Conservation (phyloP, 176 grass and related monocot genomes). For the Panicum miliaceum region DNA sequence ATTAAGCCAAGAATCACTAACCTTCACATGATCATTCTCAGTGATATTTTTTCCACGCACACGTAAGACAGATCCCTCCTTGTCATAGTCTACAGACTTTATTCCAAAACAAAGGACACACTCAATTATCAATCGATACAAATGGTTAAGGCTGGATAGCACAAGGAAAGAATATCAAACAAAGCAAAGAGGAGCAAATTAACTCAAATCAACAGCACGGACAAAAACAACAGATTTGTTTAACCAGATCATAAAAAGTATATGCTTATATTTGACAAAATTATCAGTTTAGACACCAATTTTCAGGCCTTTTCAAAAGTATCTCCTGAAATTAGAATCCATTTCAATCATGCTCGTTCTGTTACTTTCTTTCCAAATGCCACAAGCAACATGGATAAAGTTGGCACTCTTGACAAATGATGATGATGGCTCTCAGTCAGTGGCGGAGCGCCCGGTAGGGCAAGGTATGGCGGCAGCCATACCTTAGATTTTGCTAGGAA, state of each 20-base stretch:
- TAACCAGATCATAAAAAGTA: not conserved
- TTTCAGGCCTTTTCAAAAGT: slow-evolving; percentile 12
- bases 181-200: not conserved
- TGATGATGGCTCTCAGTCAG: not conserved
- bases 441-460: too few relatives aligned
- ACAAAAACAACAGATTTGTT: not conserved
- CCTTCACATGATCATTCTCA: slow-evolving; percentile 90
- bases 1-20: slow-evolving; percentile 35
- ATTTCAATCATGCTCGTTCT: not conserved
- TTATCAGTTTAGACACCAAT: not conserved
- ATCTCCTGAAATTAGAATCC: not conserved
- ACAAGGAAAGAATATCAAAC: slow-evolving; percentile 4
- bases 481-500: too few relatives aligned
- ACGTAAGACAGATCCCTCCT: slow-evolving; percentile 80
- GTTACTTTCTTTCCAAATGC: slow-evolving; percentile 7
- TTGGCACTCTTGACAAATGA: not conserved
- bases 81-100: slow-evolving; percentile 93
- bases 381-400: not conserved
- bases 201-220: not conserved
- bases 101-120: slow-evolving; percentile 28
- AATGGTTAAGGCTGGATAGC: slow-evolving; percentile 1
- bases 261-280: not conserved
- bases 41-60: slow-evolving; percentile 90
- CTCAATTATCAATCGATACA: slow-evolving; percentile 8
- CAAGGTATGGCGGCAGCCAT: too few relatives aligned